phyloP scores from a whole-genome alignment of 2,329 filamentous ascomycete species.

The Venturiaceae sp. region DNA sequence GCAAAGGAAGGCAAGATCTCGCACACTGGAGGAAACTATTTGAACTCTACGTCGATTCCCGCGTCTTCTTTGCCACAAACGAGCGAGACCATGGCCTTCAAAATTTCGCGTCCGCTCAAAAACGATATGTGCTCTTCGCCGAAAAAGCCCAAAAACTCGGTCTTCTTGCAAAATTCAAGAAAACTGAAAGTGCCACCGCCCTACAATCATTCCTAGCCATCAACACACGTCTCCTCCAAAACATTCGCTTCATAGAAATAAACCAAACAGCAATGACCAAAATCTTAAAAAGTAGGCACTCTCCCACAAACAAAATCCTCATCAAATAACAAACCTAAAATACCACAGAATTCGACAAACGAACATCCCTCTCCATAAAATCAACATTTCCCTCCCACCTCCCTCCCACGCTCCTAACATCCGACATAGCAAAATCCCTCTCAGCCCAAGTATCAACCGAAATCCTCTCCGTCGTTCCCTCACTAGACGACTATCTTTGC shows the following conservation, averaged over 20 bases:
- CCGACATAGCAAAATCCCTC: conserved; percentile 63
- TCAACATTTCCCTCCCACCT: conserved; percentile 52
- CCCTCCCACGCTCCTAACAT: conserved; percentile 48
- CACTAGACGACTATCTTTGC: conserved; percentile 75
- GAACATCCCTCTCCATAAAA: conserved; percentile 62
- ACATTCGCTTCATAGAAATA: conserved; percentile 75
- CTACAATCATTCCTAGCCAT: conserved; percentile 61
- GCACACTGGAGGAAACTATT: conserved; percentile 74
- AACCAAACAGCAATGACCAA: conserved; percentile 70
- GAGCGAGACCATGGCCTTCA: conserved; percentile 62
- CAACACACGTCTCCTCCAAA: conserved; percentile 67
- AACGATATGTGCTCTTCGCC: conserved; percentile 63
- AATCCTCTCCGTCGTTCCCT: conserved; percentile 64
- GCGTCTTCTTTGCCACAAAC: conserved; percentile 72
- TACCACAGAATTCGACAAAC: conserved; percentile 69
- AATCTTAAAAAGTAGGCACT: conserved; percentile 66
- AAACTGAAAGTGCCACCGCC: conserved; percentile 53
- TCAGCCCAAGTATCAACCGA: conserved; percentile 65
- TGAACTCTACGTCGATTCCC: conserved; percentile 67
- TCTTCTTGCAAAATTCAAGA: conserved; percentile 41
- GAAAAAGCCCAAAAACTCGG: conserved; percentile 52
- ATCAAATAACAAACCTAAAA: conserved; percentile 9
- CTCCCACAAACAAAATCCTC: neutral
- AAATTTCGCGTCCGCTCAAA: conserved; percentile 54
- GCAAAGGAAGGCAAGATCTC: conserved; percentile 42